Percentiles rank a stretch among this genome's conserved stretches.
Conservation (phyloP, 2,329 filamentous ascomycete species). For the Verticillium dahliae region DNA sequence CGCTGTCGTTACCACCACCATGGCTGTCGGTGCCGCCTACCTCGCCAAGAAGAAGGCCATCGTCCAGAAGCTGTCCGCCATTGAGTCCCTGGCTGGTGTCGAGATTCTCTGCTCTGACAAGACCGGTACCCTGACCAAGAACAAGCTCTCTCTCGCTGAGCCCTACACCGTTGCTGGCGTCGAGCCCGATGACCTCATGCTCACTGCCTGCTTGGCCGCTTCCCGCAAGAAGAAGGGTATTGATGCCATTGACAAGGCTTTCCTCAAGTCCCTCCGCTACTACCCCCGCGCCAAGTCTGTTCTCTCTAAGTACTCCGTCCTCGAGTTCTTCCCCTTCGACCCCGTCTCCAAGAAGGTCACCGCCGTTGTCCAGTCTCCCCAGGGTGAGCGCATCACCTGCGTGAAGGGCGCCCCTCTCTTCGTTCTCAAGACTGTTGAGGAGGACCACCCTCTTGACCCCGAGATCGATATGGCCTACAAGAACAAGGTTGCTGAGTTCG, state of each 20-base stretch:
- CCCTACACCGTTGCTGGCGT: conserved; percentile 79
- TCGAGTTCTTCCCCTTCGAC: conserved; percentile 84
- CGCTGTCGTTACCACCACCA: conserved; percentile 88
- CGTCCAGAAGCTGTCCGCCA: conserved; percentile 86
- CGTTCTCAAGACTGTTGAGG: conserved; percentile 80
- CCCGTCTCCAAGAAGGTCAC: conserved; percentile 91
- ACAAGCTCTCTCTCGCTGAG: conserved; percentile 83
- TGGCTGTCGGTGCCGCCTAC: conserved; percentile 89
- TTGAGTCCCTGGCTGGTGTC: conserved; percentile 86
- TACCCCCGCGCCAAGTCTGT: conserved; percentile 79
- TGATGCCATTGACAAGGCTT: conserved; percentile 91
- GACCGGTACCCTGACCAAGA: conserved; percentile 89
- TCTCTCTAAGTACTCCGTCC: conserved; percentile 75
- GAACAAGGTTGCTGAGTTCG: conserved; percentile 78
- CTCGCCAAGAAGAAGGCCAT: conserved; percentile 90
- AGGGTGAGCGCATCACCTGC: conserved; percentile 79
- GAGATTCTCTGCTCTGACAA: conserved; percentile 94
- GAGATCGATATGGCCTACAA: conserved; percentile 79
- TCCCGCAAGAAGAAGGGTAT: conserved; percentile 95
- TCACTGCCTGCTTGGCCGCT: conserved; percentile 83
- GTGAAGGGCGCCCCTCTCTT: conserved; percentile 88
- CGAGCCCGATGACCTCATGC: conserved; percentile 82
- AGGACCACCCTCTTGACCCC: conserved; percentile 73
- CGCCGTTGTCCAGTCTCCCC: conserved; percentile 74
- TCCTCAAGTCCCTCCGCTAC: conserved; percentile 76